A percentile compares a stretch with the other conserved stretches of the same genome.
These are phyloP conservation scores for Saitozyma podzolica DNA, from an alignment of 768 basidiomycete genomes.

Conservation along the genomic window DNA sequence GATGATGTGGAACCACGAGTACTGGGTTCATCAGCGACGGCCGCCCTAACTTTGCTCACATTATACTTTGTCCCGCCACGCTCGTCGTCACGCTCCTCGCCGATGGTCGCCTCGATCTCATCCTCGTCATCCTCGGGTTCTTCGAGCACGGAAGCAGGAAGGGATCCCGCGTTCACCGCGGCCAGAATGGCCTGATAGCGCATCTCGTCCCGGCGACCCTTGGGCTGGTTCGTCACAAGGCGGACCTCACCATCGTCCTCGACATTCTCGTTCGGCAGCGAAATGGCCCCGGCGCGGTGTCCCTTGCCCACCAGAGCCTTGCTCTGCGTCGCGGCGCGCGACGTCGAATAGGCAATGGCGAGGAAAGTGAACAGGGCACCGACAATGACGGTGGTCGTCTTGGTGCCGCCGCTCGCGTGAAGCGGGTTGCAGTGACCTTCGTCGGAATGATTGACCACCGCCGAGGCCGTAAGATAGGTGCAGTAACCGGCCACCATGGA, in stretches of 20 bases:
- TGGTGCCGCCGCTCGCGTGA: constrained; percentile 64
- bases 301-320: constrained; percentile 77
- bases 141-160: constrained; percentile 85
- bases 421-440: constrained; percentile 78
- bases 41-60: constrained; percentile 56
- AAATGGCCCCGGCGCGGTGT: constrained; percentile 62
- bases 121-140: constrained; percentile 73
- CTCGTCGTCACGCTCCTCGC: constrained; percentile 86
- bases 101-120: constrained; percentile 56
- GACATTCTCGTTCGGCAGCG: constrained; percentile 62
- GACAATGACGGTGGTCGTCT: constrained; percentile 80
- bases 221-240: constrained; percentile 78
- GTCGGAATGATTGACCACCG: constrained; percentile 87
- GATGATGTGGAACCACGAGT: constrained; percentile 98
- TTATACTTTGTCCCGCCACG: constrained; percentile 91
- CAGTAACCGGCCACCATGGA: constrained; percentile 98
- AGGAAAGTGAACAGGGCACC: constrained; percentile 96
- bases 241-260: constrained; percentile 59
- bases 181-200: constrained; percentile 91
- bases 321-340: constrained; percentile 91
- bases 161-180: constrained; percentile 93
- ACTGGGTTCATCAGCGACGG: constrained; percentile 58
- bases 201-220: constrained; percentile 72
- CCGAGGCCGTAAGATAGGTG: constrained; percentile 91
- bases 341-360: constrained; percentile 96